phyloP scores from a whole-genome alignment of 176 grass and related monocot genomes.

The Carex pumila region DNA sequence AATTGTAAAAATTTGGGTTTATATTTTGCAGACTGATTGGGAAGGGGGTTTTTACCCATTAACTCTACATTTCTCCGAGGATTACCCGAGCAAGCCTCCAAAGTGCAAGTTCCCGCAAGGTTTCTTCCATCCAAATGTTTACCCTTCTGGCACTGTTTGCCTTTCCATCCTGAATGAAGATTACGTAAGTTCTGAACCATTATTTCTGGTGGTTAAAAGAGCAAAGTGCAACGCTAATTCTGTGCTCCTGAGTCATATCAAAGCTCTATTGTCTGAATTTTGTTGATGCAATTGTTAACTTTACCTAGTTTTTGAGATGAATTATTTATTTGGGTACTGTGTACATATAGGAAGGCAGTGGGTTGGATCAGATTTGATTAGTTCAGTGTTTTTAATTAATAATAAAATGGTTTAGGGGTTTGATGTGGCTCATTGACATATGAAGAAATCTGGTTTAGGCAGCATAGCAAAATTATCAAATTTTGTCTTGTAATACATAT shows the following conservation, averaged over 20 bases:
- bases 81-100: slow-evolving; percentile 59
- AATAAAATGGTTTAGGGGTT: not conserved
- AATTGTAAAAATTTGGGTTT: not conserved
- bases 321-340: not conserved
- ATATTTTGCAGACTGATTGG: slow-evolving; percentile 72
- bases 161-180: slow-evolving; percentile 63
- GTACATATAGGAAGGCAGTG: not conserved
- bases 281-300: not conserved
- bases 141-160: slow-evolving; percentile 54
- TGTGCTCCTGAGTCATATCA: not conserved
- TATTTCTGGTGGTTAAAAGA: not conserved
- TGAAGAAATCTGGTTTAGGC: not conserved
- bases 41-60: slow-evolving; percentile 81
- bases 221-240: not conserved
- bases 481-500: not conserved
- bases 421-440: not conserved
- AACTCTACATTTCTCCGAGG: slow-evolving; percentile 48
- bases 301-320: not conserved
- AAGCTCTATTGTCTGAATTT: not conserved
- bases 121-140: slow-evolving; percentile 86
- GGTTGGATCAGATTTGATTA: not conserved
- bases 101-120: slow-evolving; percentile 68
- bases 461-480: not conserved
- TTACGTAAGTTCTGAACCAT: slow-evolving; percentile 30
- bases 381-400: not conserved